Base-by-base conservation (phyloP, 148 eudicot species). In the Diospyros kaki region DNA sequence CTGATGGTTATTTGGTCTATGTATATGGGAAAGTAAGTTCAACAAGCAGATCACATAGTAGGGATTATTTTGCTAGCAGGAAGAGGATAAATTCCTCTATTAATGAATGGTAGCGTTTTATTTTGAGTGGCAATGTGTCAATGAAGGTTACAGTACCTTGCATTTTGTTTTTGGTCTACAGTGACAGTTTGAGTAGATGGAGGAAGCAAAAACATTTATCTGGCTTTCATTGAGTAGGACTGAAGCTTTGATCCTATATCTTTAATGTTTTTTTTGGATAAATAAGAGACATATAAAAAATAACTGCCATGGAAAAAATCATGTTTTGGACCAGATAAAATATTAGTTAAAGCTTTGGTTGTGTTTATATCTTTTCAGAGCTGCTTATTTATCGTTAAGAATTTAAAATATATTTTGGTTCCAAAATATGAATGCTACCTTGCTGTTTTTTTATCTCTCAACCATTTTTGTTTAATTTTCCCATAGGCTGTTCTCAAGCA, bases 401-500 rank as follows among this genome's bases (percentile, higher is more conserved):
- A 28, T 50, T 18, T 50, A 46, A 12, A 46, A 9, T 46, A 46
- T 73, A 68, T 13, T 48, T 50, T n/a, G 45, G 68, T 73, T 50
- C 51, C 18, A 17, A 62, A 41, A 48, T 39, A 62, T 41, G 13
- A 9, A 1, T 50, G 60, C 56, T 63, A 12, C 38, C 58, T 39
- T 62, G 68, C 62, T 40, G 42, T 9, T 7, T 45, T 42, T n/a
- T 44, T 28, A 1, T 5, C 12, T 43, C 18, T 12, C n/a, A 38
- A 13, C 18, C 0, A 6, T 40, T 65, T 55, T 54, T 17, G 5
- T 6, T 58, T 53, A 60, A 50, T 73, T n/a, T 73, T 66, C 9
- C 74, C 46, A 10, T 58, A 89, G 93, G 93, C 93, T 70, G 93
- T 89, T 69, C 76, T 89, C 77, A 89, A 89, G 84, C 93, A 89